Percentiles rank a stretch among this genome's conserved stretches.
phyloP scores from a whole-genome alignment of 2,329 filamentous ascomycete species.

The Neonectria punicea region DNA sequence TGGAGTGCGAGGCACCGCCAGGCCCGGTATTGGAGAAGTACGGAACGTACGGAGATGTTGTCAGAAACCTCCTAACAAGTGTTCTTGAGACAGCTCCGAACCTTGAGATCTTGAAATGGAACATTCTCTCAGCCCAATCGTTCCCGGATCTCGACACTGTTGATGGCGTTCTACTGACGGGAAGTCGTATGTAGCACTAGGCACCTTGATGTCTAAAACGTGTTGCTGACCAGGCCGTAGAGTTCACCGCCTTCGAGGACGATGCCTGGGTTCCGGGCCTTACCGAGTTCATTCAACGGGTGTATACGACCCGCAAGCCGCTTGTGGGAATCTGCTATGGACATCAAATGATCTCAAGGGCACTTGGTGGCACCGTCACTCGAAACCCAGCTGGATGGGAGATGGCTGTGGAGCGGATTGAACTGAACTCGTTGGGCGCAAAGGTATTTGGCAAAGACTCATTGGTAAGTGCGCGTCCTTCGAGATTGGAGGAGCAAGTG shows the following conservation, averaged over 20 bases:
- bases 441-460: conserved; percentile 16
- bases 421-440: conserved; percentile 8
- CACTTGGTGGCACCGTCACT: conserved; percentile 22
- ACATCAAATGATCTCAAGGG: conserved; percentile 32
- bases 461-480: conserved; percentile 9
- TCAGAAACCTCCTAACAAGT: conserved; percentile 17
- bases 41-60: conserved; percentile 30
- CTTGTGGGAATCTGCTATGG: conserved; percentile 32
- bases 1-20: conserved; percentile 27
- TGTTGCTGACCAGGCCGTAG: not conserved
- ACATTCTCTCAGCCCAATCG: conserved; percentile 2
- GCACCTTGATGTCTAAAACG: not conserved
- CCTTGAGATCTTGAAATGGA: conserved; percentile 10
- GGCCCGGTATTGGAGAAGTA: conserved; percentile 16
- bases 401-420: conserved; percentile 12
- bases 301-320: conserved; percentile 21
- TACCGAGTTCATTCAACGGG: conserved; percentile 14
- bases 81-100: conserved; percentile 1
- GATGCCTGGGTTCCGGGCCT: conserved; percentile 23
- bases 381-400: conserved; percentile 29
- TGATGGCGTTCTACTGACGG: conserved; percentile 26
- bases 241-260: conserved; percentile 23
- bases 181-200: conserved; percentile 23
- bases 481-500: not conserved
- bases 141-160: conserved; percentile 21